A percentile compares a stretch with the other conserved stretches of the same genome.
Conservation (phyloP, 768 basidiomycete species). For the Phlegmacium glaucopus region DNA sequence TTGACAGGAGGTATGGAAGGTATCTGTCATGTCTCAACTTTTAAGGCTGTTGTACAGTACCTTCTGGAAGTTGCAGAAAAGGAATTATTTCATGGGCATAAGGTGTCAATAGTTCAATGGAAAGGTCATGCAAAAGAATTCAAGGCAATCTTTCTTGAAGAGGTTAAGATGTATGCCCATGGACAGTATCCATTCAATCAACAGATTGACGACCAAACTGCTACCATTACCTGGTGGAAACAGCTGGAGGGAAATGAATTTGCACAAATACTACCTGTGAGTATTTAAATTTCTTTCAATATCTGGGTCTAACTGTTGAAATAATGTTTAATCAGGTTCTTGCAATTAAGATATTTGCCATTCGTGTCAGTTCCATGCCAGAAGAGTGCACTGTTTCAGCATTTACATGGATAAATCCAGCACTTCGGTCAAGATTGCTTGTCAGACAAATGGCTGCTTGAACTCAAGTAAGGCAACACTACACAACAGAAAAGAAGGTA, state of each 20-base stretch:
- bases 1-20: too few relatives aligned
- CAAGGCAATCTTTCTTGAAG: constrained; percentile 9
- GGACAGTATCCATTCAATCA: constrained; percentile 18
- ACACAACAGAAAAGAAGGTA: constrained; percentile 15
- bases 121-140: constrained; percentile 13
- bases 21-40: too few relatives aligned
- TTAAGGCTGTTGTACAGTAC: constrained; percentile 8
- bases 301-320: not conserved
- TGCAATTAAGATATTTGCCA: constrained; percentile 22
- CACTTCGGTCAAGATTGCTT: constrained; percentile 6
- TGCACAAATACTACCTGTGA: constrained; percentile 23
- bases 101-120: constrained; percentile 12
- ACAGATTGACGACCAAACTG: constrained; percentile 1
- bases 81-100: constrained; percentile 12
- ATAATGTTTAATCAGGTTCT: constrained; percentile 1
- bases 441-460: constrained; percentile 6
- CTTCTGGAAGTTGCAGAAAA: constrained; percentile 5
- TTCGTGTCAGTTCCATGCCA: constrained; percentile 29
- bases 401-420: constrained; percentile 23
- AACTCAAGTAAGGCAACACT: constrained; percentile 21
- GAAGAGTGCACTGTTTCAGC: constrained; percentile 28
- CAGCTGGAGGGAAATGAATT: constrained; percentile 3
- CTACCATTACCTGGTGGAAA: constrained; percentile 19
- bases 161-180: constrained; percentile 15
- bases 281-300: constrained; percentile 1